phyloP scores from a whole-genome alignment of 306 rosid genomes.

The Heteromeles arbutifolia region DNA sequence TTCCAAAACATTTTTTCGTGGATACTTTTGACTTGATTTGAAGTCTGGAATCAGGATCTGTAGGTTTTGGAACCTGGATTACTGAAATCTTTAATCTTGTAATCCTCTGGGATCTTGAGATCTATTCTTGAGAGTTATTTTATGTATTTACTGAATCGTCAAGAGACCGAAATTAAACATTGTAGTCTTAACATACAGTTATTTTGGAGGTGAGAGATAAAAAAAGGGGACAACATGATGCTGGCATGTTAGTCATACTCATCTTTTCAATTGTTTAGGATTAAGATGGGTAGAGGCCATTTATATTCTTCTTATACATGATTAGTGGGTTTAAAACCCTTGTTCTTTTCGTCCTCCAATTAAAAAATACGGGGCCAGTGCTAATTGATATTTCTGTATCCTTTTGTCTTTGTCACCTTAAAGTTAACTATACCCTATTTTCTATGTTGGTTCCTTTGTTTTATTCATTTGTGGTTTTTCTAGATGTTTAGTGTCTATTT shows the following conservation, averaged over 20 bases:
- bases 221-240: not conserved
- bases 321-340: not conserved
- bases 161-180: not conserved
- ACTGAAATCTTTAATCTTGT: not conserved
- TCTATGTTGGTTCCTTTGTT: not conserved
- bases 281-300: not conserved
- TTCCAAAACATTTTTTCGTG: not conserved
- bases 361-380: not conserved
- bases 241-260: not conserved
- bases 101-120: not conserved
- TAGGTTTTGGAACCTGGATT: not conserved
- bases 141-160: not conserved
- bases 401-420: not conserved
- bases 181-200: not conserved
- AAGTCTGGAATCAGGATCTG: not conserved
- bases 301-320: not conserved
- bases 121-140: not conserved
- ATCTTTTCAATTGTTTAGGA: not conserved
- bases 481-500: constrained; percentile 12
- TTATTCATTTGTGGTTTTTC: not conserved
- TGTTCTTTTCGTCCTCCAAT: not conserved
- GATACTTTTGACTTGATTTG: not conserved
- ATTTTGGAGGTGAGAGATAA: not conserved
- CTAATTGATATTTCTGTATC: not conserved
- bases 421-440: not conserved